These are phyloP conservation scores for Phallus indusiatus DNA, from an alignment of 768 basidiomycete genomes.

Conservation along the genomic window DNA sequence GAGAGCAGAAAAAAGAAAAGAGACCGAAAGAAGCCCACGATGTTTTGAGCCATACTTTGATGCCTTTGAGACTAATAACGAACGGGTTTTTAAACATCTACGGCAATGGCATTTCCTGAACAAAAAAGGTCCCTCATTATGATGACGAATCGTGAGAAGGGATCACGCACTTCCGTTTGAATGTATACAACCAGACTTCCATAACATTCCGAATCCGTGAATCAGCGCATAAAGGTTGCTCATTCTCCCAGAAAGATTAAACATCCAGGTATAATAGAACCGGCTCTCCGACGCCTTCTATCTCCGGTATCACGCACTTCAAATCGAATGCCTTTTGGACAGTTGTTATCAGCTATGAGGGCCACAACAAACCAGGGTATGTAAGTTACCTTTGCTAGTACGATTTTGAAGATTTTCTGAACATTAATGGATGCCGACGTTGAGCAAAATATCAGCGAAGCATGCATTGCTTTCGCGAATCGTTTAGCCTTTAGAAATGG, in stretches of 20 bases:
- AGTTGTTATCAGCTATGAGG: background rate
- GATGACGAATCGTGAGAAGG: background rate
- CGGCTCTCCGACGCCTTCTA: conserved; percentile 93
- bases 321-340: conserved; percentile 70
- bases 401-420: conserved; percentile 99
- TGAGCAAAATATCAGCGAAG: conserved; percentile 98
- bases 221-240: background rate
- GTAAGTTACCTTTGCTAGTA: conserved; percentile 58
- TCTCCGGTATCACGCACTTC: conserved; percentile 97
- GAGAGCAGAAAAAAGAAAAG: background rate
- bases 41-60: background rate
- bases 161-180: background rate
- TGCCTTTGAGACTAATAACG: background rate
- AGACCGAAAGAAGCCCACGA: background rate
- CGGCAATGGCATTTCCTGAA: background rate
- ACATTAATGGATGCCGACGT: conserved; percentile 99
- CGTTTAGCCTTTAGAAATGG: conserved; percentile 72
- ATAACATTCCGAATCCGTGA: background rate
- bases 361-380: conserved; percentile 10
- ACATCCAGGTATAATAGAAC: conserved; percentile 90
- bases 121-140: background rate
- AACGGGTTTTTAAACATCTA: background rate
- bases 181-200: background rate
- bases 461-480: conserved; percentile 98
- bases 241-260: conserved; percentile 23